phyloP scores from a whole-genome alignment of 2,329 filamentous ascomycete species.

The Calycina marina region DNA sequence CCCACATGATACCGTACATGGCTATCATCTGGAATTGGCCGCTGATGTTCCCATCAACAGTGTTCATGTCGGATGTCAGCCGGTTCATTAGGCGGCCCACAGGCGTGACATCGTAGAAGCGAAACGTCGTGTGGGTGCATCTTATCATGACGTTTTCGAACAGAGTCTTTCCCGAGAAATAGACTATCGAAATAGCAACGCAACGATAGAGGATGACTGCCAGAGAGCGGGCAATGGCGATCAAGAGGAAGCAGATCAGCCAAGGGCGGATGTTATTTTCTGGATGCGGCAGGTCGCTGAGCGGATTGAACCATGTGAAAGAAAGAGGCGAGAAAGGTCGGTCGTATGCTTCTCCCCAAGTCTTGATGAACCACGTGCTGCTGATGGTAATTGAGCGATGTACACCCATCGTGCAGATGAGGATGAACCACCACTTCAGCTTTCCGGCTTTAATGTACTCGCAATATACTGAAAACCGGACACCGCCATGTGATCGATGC shows the following conservation, averaged over 20 bases:
- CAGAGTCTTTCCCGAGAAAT: constrained; percentile 60
- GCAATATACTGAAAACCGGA: constrained; percentile 66
- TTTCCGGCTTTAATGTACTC: constrained; percentile 73
- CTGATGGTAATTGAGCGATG: constrained; percentile 51
- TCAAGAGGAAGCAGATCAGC: constrained; percentile 53
- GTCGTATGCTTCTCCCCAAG: constrained; percentile 69
- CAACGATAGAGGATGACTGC: constrained; percentile 48
- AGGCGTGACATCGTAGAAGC: constrained; percentile 83
- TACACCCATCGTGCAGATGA: constrained; percentile 46
- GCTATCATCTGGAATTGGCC: constrained; percentile 56
- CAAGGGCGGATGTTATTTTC: constrained; percentile 54
- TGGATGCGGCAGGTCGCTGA: constrained; percentile 49
- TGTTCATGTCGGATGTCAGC: constrained; percentile 78
- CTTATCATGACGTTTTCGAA: constrained; percentile 59
- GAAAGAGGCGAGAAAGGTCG: constrained; percentile 9
- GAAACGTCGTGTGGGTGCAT: constrained; percentile 69
- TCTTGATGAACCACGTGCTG: constrained; percentile 70
- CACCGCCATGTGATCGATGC: constrained; percentile 56
- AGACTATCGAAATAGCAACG: constrained; percentile 63
- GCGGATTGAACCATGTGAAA: constrained; percentile 20
- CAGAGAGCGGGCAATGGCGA: constrained; percentile 48
- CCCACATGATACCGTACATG: constrained; percentile 56
- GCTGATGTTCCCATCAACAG: constrained; percentile 76
- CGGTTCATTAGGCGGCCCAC: constrained; percentile 86
- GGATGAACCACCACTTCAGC: constrained; percentile 54